Percentiles rank a stretch among this genome's conserved stretches.
phyloP scores from a whole-genome alignment of 2,329 filamentous ascomycete genomes.

The Aureobasidium sp. region DNA sequence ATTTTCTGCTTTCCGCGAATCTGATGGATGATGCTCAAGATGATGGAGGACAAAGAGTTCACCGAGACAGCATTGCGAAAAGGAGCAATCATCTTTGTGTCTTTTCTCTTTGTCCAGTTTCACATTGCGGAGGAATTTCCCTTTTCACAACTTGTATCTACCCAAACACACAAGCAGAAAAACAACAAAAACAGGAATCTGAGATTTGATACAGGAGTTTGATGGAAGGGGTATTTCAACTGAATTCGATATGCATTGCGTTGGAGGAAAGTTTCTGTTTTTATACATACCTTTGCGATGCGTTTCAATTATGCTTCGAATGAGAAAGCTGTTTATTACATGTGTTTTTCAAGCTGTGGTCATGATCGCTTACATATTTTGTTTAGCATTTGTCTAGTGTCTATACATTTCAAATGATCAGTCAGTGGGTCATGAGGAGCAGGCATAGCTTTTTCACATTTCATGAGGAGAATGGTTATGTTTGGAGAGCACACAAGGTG shows the following conservation, averaged over 20 bases:
- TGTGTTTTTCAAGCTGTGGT: too few relatives aligned
- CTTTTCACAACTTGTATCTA: neutral
- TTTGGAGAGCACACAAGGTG: too few relatives aligned
- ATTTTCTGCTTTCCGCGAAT: neutral
- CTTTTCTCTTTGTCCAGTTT: neutral
- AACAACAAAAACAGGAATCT: neutral
- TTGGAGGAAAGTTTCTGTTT: neutral
- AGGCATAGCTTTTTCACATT: too few relatives aligned
- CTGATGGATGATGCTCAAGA: constrained; percentile 2
- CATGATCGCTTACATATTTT: too few relatives aligned
- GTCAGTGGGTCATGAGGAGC: too few relatives aligned
- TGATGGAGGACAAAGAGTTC: neutral
- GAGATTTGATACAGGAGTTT: neutral
- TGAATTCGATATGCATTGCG: neutral
- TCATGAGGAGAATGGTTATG: too few relatives aligned
- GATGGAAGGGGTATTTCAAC: neutral
- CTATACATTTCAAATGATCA: too few relatives aligned
- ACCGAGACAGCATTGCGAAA: neutral
- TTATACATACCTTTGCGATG: neutral
- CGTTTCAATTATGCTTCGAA: neutral
- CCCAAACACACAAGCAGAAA: neutral
- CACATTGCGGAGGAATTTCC: neutral
- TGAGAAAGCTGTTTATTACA: too few relatives aligned
- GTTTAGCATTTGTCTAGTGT: too few relatives aligned
- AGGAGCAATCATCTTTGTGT: neutral